Base-by-base conservation (phyloP, 1,284 basidiomycete genomes). In the Ganoderma meredithae region DNA sequence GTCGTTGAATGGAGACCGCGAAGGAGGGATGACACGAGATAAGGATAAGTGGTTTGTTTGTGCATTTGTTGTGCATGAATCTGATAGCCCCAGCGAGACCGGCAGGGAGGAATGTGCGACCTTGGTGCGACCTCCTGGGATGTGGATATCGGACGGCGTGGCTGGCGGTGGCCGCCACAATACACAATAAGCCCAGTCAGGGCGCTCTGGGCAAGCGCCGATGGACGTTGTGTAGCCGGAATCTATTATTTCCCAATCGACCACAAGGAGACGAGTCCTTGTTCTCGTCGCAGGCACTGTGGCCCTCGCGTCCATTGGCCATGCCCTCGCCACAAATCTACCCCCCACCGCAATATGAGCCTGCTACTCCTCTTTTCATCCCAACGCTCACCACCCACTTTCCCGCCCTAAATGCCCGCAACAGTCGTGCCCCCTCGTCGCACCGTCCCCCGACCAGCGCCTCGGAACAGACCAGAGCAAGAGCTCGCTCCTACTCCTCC, bases 241-340 rank as follows among this genome's bases (percentile, higher is more conserved):
- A 40, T 39, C 64, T 31, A 60, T 43, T 27, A 58, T 58, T 67
- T 41, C 67, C 60, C 47, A 49, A 47, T 61, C 41, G 27, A 49
- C 19, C 39, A 68, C 67, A 68, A 68, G 60, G 63, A 25, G 47
- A 49, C 47, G 22, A 49, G 63, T 55, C 60, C 63, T 68, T 64
- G 63, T 68, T 56, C 39, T 60, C 31, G 36, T 10, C 33, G 13
- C 17, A 40, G 58, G n/a, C 39, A 47, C 62, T 41, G 49, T 67
- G 56, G 36, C 36, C 36, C 36, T 9, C n/a, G 49, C 58, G 66
- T 67, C 58, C 59, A 44, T 55, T 36, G 60, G 55, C 63, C 67
- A 61, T 62, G 43, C 63, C 31, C 8, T 55, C 33, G 17, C 62
- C 40, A 63, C 13, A 55, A 40, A 41, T 49, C 15, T 43, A 25